A percentile compares a stretch with the other conserved stretches of the same genome.
These are phyloP conservation scores for Avicennia marina DNA, from an alignment of 257 asterid species.

Conservation along the genomic window DNA sequence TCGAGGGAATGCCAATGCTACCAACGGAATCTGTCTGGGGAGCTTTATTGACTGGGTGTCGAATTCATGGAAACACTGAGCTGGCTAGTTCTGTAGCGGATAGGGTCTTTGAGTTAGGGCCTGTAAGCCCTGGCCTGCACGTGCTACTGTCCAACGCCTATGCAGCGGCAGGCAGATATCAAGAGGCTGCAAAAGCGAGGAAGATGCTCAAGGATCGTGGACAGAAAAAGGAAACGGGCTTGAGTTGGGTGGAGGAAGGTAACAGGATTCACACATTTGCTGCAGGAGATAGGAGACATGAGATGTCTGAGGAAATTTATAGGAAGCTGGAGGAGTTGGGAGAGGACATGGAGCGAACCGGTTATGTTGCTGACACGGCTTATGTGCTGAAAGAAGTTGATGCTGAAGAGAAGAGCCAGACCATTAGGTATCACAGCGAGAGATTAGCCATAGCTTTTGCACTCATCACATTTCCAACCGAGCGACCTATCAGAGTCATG, in stretches of 20 bases:
- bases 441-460: slow-evolving; percentile 89
- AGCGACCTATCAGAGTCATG: slow-evolving; percentile 70
- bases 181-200: slow-evolving; percentile 86
- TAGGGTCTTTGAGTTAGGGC: slow-evolving; percentile 56
- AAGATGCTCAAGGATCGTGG: slow-evolving; percentile 68
- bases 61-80: slow-evolving; percentile 58
- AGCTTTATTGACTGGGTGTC: slow-evolving; percentile 81
- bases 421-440: slow-evolving; percentile 76
- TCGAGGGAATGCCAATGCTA: slow-evolving; percentile 68
- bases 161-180: slow-evolving; percentile 71
- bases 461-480: slow-evolving; percentile 37
- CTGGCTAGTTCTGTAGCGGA: slow-evolving; percentile 80
- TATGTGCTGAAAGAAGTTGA: slow-evolving; percentile 56
- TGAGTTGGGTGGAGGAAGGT: slow-evolving; percentile 93
- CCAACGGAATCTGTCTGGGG: slow-evolving; percentile 86
- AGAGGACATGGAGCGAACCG: slow-evolving; percentile 51
- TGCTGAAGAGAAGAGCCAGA: slow-evolving; percentile 51
- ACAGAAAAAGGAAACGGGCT: slow-evolving; percentile 73
- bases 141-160: slow-evolving; percentile 69
- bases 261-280: slow-evolving; percentile 68
- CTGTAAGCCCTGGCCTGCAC: slow-evolving; percentile 69
- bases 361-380: slow-evolving; percentile 68
- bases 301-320: slow-evolving; percentile 48
- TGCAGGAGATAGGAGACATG: slow-evolving; percentile 65
- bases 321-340: slow-evolving; percentile 57